These are phyloP conservation scores for Penicillium sp. DNA, from an alignment of 2,329 filamentous ascomycete genomes.

Conservation along the genomic window DNA sequence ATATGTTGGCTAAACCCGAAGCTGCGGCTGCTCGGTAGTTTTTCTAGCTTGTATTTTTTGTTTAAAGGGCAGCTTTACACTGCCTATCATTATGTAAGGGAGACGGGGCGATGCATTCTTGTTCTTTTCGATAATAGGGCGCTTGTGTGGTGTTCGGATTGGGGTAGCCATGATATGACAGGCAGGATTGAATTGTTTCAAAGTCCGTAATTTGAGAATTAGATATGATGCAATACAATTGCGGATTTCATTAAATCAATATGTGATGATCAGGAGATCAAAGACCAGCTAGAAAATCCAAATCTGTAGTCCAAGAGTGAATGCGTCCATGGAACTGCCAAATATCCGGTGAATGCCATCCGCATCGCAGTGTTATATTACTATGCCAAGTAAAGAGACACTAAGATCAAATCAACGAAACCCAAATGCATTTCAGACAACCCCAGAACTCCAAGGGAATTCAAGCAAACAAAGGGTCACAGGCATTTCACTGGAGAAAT, in stretches of 20 bases:
- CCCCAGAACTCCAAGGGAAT: neutral
- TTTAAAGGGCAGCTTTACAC: neutral
- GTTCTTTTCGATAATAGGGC: slow-evolving; percentile 19
- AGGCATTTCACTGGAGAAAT: neutral
- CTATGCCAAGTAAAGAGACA: neutral
- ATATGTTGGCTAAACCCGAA: slow-evolving; percentile 57
- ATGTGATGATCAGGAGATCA: no score
- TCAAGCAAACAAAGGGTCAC: slow-evolving; percentile 1
- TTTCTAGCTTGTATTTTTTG: neutral
- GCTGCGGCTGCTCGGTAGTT: slow-evolving; percentile 30
- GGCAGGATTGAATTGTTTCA: slow-evolving; percentile 19
- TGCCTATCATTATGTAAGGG: neutral
- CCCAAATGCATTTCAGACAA: neutral
- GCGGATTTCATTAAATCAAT: neutral
- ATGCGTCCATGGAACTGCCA: neutral
- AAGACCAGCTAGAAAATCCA: no score
- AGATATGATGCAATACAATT: slow-evolving; percentile 10
- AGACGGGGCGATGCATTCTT: slow-evolving; percentile 10
- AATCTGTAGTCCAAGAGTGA: neutral
- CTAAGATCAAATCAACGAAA: neutral
- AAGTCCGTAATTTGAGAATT: slow-evolving; percentile 8
- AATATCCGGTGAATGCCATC: neutral
- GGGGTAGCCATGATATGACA: slow-evolving; percentile 21
- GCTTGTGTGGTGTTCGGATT: slow-evolving; percentile 27
- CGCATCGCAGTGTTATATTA: neutral